Conservation (phyloP, 495 filamentous ascomycete species). For the Penicillium canescens region DNA sequence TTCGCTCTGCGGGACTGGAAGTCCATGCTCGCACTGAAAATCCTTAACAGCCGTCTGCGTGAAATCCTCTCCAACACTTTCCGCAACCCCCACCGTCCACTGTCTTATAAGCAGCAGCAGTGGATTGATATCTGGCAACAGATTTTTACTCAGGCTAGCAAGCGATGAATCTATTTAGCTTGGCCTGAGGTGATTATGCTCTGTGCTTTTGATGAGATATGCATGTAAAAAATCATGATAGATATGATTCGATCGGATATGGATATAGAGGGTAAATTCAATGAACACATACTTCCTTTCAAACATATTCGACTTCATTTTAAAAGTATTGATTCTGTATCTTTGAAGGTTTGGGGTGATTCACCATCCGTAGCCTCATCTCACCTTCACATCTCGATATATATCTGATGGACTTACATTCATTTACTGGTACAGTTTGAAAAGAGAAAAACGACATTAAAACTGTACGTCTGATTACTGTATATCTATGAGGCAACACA, state of each 20-base stretch:
- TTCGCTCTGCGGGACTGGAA: slow-evolving; percentile 90
- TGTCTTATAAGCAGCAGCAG: slow-evolving; percentile 65
- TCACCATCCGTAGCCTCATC: too few species aligned
- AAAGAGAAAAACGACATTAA: not conserved
- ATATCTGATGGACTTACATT: not conserved
- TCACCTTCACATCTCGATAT: not conserved
- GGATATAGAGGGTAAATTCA: slow-evolving; percentile 1
- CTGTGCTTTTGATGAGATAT: slow-evolving; percentile 9
- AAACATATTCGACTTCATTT: too few species aligned
- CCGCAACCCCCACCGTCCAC: slow-evolving; percentile 65
- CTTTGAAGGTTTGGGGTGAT: too few species aligned
- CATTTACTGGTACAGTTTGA: not conserved
- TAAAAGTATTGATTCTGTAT: too few species aligned
- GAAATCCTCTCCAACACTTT: slow-evolving; percentile 72
- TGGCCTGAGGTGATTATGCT: not conserved
- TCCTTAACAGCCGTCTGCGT: slow-evolving; percentile 63
- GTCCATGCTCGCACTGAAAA: slow-evolving; percentile 80
- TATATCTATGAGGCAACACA: too few species aligned
- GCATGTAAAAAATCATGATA: slow-evolving; percentile 12
- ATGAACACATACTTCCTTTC: slow-evolving; percentile 1
- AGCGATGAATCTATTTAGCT: slow-evolving; percentile 13
- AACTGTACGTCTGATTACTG: too few species aligned
- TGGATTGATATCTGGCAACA: slow-evolving; percentile 73
- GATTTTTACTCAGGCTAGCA: slow-evolving; percentile 38
- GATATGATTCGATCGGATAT: slow-evolving; percentile 3